These are phyloP conservation scores for Epicoccum sorghinum DNA, from an alignment of 2,329 filamentous ascomycete species.

Conservation along the genomic window DNA sequence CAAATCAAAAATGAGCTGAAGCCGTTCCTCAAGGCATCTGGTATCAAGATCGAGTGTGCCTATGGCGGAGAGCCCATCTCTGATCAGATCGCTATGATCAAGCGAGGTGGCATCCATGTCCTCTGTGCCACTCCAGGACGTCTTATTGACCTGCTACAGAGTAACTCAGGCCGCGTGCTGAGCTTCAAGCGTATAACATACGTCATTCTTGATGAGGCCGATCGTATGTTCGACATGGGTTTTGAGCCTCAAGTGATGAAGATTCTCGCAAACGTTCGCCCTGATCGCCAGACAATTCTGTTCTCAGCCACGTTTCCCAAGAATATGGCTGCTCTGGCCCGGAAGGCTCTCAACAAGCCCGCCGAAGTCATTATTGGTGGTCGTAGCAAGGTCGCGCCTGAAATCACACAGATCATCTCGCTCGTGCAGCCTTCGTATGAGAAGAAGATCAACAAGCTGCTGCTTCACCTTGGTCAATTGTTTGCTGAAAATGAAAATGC, in stretches of 20 bases:
- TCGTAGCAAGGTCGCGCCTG: slow-evolving; percentile 69
- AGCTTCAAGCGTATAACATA: slow-evolving; percentile 90
- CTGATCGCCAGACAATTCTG: slow-evolving; percentile 89
- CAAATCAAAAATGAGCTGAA: slow-evolving; percentile 96
- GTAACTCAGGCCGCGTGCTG: slow-evolving; percentile 92
- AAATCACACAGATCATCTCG: slow-evolving; percentile 91
- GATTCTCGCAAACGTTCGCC: slow-evolving; percentile 88
- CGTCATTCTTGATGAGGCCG: slow-evolving; percentile 93
- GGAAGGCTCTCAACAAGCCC: slow-evolving; percentile 83
- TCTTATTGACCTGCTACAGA: slow-evolving; percentile 92
- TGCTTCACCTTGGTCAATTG: slow-evolving; percentile 85
- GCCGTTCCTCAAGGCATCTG: slow-evolving; percentile 86
- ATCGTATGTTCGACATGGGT: slow-evolving; percentile 99
- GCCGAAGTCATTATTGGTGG: slow-evolving; percentile 94
- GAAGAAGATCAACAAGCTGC: slow-evolving; percentile 84
- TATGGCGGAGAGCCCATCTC: slow-evolving; percentile 96
- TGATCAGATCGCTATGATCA: slow-evolving; percentile 95
- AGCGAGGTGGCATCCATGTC: slow-evolving; percentile 92
- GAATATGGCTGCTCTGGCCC: slow-evolving; percentile 87
- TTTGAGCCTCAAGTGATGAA: slow-evolving; percentile 99
- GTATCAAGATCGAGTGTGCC: slow-evolving; percentile 85
- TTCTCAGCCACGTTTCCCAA: slow-evolving; percentile 97
- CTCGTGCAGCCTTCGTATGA: slow-evolving; percentile 59
- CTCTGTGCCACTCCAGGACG: slow-evolving; percentile 88
- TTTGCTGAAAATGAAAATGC: slow-evolving; percentile 89